These are phyloP conservation scores for Fusarium cyanostomum DNA, from an alignment of 2,329 filamentous ascomycete genomes.

Conservation along the genomic window DNA sequence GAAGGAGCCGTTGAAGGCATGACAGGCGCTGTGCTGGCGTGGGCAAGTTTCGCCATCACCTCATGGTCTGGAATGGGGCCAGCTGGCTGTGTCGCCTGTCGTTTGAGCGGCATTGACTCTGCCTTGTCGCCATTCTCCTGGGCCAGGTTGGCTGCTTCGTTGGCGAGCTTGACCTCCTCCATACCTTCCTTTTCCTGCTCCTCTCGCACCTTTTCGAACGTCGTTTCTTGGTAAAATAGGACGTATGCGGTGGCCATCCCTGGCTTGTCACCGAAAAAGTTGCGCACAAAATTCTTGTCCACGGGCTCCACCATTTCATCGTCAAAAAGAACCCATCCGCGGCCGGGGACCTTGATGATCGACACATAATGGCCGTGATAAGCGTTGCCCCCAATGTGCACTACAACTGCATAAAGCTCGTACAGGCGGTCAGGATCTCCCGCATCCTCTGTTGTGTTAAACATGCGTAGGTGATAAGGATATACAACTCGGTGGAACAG, in stretches of 20 bases:
- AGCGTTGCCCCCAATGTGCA: slow-evolving; percentile 95
- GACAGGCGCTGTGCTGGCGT: slow-evolving; percentile 71
- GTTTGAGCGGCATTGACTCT: slow-evolving; percentile 57
- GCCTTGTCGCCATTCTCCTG: slow-evolving; percentile 58
- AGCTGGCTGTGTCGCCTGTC: slow-evolving; percentile 61
- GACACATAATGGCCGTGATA: slow-evolving; percentile 98
- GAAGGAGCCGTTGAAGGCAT: slow-evolving; percentile 33
- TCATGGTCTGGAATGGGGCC: slow-evolving; percentile 59
- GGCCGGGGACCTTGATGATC: slow-evolving; percentile 96
- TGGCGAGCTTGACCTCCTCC: slow-evolving; percentile 67
- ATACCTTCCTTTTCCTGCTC: slow-evolving; percentile 86
- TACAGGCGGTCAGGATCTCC: slow-evolving; percentile 94
- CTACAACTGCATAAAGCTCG: slow-evolving; percentile 95
- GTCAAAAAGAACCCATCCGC: slow-evolving; percentile 95
- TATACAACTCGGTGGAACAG: slow-evolving; percentile 97
- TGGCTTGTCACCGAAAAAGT: slow-evolving; percentile 95
- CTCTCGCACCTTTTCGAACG: slow-evolving; percentile 71
- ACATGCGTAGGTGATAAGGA: slow-evolving; percentile 93
- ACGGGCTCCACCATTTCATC: slow-evolving; percentile 99
- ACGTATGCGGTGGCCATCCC: slow-evolving; percentile 96
- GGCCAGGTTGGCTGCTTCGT: slow-evolving; percentile 65
- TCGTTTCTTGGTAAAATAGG: slow-evolving; percentile 95
- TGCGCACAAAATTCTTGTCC: slow-evolving; percentile 93
- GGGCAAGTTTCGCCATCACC: slow-evolving; percentile 67
- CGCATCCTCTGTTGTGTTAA: slow-evolving; percentile 96